Evolutionary conservation across 1,284 basidiomycete species (phyloP), one percentile per base, ranked within the genome.

Genomic region (Vanrija sp.): DNA sequence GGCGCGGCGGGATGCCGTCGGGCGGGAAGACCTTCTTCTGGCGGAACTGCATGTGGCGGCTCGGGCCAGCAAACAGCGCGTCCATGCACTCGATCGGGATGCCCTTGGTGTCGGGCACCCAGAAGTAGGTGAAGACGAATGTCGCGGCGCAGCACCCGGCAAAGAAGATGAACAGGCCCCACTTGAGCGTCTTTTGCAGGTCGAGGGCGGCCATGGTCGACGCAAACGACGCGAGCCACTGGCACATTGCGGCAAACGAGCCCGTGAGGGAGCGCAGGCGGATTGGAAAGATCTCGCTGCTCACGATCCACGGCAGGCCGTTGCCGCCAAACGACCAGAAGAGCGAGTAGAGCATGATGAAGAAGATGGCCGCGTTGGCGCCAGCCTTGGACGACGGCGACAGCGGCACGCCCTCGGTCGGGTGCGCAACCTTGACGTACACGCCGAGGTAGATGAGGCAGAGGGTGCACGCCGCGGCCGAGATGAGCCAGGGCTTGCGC

Each of bases 121-220:
- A 62, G 49, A 72, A 63, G 57, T 64, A 67, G 19, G 65, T 65
- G 60, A 64, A 68, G 27, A 64, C 20, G 41, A 63, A 55, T 6
- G 63, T 65, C 18, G 48, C 42, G 16, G 45, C 35, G 45, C 61
- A 63, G 31, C 53, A 56, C 14, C 46, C 41, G 12, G 61, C 60
- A 48, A 65, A 73, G 65, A 72, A 68, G 52, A 71, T 50, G 56
- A 63, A 73, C 18, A 46, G 44, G 6, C 68, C 68, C 53, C 58
- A 70, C 9, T 24, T 24, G 14, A 22, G 14, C 9, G 14, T 15
- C 16, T 46, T 53, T 47, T 63, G 61, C 51, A 59, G 56, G 18
- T 42, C 44, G 23, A 67, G 63, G 48, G 53, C 52, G 23, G 51
- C 20, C 60, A 73, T 73, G 18, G 64, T 65, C 4, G 57, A 47